Base-by-base conservation (phyloP, 2,329 filamentous ascomycete genomes). In the Clathrospora elynae region DNA sequence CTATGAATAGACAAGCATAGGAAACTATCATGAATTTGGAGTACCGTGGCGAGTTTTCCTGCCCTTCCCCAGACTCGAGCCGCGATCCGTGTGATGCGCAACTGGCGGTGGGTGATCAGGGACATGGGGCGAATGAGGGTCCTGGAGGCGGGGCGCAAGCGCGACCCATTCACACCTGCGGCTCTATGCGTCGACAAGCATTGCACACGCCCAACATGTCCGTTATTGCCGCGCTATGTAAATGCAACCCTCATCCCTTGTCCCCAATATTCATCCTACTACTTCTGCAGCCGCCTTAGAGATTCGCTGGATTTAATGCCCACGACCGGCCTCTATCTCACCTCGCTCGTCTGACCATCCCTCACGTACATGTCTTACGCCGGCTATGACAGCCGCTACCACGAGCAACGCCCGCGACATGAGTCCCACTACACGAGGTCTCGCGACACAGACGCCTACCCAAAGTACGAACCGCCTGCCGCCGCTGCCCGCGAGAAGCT, bases 321-420 rank as follows among this genome's bases (percentile, higher is more conserved):
- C 29, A 10, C 33, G 22, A 36, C 9, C 31, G 29, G 16, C 43
- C 22, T 33, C 38, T 35, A 37, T 37, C 40, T 50, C 37, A 41
- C 42, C 18, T 23, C 40, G 49, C 45, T 39, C 45, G 45, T 25
- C 46, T 51, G 50, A 53, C 50, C 42, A 4, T 23, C 30, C 24
- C 33, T 19, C 36, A 34, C 35, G 22, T 46, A 29, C 48, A 61
- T 61, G 57, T 56, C 57, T 56, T 54, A 52, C 49, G 40, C 47
- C 39, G 40, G 62, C 62, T 45, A 64, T 57, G 52, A 62, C 53
- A 46, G 52, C 54, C 52, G 43, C 35, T 47, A 55, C 42, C 35
- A 57, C n/a, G n/a, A n/a, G 35, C 48, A 57, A 33, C 51, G 46
- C 29, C 42, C 51, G 30, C 59, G 54, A 37, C 60, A 61, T 55